Evolutionary conservation across 352 stramenopile genomes (phyloP).

Genomic region (Phytophthora capsici): DNA sequence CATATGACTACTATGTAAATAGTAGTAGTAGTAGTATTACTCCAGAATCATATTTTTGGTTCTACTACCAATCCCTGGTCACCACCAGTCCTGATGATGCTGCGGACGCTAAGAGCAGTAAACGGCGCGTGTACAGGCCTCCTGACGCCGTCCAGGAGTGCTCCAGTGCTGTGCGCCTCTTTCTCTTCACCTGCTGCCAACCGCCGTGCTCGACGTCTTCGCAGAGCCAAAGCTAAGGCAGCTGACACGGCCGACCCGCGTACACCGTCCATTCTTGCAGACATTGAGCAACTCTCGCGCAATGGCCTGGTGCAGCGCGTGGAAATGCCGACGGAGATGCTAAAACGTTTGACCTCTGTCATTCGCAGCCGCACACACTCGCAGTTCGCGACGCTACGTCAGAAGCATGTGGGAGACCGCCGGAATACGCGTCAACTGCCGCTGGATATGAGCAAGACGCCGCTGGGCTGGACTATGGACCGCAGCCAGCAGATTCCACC

Average conservation of each 20-base stretch:
- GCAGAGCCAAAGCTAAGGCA: slow-evolving; percentile 37
- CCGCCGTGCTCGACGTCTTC: slow-evolving; percentile 53
- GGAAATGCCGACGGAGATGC: slow-evolving; percentile 74
- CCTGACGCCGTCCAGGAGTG: neutral
- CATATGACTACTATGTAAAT: no score
- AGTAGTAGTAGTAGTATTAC: no score
- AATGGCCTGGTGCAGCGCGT: slow-evolving; percentile 73
- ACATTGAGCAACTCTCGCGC: slow-evolving; percentile 66
- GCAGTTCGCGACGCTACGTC: slow-evolving; percentile 73
- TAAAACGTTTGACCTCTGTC: slow-evolving; percentile 63
- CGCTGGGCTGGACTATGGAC: slow-evolving; percentile 82
- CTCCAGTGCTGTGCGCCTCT: slow-evolving; percentile 11
- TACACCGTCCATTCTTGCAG: slow-evolving; percentile 45
- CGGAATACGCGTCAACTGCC: slow-evolving; percentile 60
- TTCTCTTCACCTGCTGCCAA: slow-evolving; percentile 43
- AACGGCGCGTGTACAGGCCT: slow-evolving; percentile 3
- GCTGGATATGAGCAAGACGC: slow-evolving; percentile 80
- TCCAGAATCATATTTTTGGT: no score
- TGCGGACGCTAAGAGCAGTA: slow-evolving; percentile 9
- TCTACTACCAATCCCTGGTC: no score
- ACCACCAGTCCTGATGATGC: slow-evolving; percentile 2
- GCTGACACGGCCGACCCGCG: slow-evolving; percentile 2
- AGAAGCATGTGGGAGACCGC: slow-evolving; percentile 58
- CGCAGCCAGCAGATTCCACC: slow-evolving; percentile 66
- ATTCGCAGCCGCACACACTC: slow-evolving; percentile 78